phyloP scores from a whole-genome alignment of 2,329 filamentous ascomycete species.

The Phialophora tarda region DNA sequence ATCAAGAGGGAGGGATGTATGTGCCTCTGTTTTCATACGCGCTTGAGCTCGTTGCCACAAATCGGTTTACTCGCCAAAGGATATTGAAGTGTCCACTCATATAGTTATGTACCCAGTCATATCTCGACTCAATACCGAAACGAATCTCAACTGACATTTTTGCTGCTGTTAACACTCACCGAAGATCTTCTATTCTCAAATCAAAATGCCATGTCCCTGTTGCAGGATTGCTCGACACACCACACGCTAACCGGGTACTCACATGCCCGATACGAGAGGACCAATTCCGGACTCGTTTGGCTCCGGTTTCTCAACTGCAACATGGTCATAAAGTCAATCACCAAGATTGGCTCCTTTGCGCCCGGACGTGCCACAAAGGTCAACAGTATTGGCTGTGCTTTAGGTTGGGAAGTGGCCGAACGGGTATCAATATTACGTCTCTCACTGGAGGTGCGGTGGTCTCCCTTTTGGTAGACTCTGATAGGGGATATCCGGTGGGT shows the following conservation, averaged over 20 bases:
- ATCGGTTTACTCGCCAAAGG: background rate
- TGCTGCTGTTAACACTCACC: background rate
- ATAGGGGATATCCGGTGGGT: background rate
- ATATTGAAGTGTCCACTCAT: conserved; percentile 23
- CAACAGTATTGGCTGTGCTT: no score
- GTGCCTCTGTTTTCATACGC: conserved; percentile 17
- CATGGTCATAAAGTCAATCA: no score
- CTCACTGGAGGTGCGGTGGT: background rate
- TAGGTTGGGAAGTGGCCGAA: no score
- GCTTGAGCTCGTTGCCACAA: conserved; percentile 34
- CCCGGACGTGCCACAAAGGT: no score
- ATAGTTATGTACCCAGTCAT: conserved; percentile 9
- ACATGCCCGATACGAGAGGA: no score
- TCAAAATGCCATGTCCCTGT: background rate
- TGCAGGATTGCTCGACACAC: background rate
- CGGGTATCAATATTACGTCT: background rate
- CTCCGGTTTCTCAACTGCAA: no score
- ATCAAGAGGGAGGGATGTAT: background rate
- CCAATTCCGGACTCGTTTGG: no score
- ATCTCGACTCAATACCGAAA: conserved; percentile 15
- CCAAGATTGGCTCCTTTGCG: no score
- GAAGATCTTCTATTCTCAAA: background rate
- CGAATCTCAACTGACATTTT: background rate
- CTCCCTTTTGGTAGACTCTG: background rate
- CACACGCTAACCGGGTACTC: no score